Evolutionary conservation across 257 asterid species (phyloP).

Genomic region (Fraxinus quadrangulata): DNA sequence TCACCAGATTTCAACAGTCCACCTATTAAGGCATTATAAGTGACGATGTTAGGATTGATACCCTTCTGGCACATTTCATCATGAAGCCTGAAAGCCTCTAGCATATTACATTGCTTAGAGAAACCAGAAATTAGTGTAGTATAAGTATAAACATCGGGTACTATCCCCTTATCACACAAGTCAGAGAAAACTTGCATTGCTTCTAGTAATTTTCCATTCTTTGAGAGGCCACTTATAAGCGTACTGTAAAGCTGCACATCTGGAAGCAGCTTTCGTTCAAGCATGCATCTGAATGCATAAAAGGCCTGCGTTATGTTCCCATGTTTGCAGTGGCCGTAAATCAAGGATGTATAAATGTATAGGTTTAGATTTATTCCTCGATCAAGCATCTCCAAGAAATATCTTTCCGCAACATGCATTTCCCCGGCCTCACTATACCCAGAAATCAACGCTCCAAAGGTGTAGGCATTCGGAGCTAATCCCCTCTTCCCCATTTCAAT

Average conservation of each 20-base stretch:
- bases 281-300: constrained; percentile 54
- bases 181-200: constrained; percentile 65
- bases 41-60: constrained; percentile 67
- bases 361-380: constrained; percentile 62
- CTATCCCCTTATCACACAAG: constrained; percentile 54
- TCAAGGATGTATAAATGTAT: constrained; percentile 52
- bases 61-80: constrained; percentile 71
- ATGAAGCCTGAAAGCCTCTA: constrained; percentile 61
- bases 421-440: constrained; percentile 61
- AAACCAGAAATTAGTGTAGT: constrained; percentile 80
- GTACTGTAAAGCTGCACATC: constrained; percentile 62
- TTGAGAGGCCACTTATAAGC: constrained; percentile 68
- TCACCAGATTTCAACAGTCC: constrained; percentile 76
- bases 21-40: constrained; percentile 74
- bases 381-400: constrained; percentile 70
- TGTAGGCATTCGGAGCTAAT: constrained; percentile 70
- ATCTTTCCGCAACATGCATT: constrained; percentile 63
- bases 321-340: constrained; percentile 71
- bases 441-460: constrained; percentile 68
- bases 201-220: constrained; percentile 65
- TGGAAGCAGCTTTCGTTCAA: constrained; percentile 51
- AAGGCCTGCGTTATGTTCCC: constrained; percentile 62
- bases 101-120: constrained; percentile 66
- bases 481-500: constrained; percentile 58
- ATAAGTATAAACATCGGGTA: constrained; percentile 72